These are phyloP conservation scores for Aspergillus pseudoterreus DNA, from an alignment of 2,329 filamentous ascomycete species.

Conservation along the genomic window DNA sequence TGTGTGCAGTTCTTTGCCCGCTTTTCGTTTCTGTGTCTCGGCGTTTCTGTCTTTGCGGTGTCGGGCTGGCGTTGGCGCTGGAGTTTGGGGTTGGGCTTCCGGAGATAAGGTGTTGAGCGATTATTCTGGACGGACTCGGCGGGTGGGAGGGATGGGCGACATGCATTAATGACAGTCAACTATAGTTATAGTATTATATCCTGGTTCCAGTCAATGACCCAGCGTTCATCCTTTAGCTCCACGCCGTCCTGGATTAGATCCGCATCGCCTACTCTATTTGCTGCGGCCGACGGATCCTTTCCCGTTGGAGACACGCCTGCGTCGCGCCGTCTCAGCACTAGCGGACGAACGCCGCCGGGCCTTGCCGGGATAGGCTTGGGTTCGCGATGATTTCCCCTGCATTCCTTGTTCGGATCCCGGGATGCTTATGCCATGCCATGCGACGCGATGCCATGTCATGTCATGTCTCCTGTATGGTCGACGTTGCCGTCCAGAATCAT, in stretches of 20 bases:
- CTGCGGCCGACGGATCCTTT: neutral
- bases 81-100: neutral
- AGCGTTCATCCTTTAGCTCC: neutral
- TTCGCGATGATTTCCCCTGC: neutral
- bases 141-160: too few species aligned
- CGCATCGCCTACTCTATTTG: neutral
- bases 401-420: neutral
- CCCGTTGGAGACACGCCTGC: neutral
- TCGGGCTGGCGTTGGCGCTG: too few species aligned
- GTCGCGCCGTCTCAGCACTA: neutral
- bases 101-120: neutral
- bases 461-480: neutral
- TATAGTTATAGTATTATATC: neutral
- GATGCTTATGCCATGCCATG: neutral
- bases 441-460: neutral
- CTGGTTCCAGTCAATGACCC: neutral
- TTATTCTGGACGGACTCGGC: too few species aligned
- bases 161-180: neutral
- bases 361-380: neutral
- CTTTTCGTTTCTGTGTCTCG: neutral
- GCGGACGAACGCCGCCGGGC: neutral
- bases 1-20: constrained; percentile 2
- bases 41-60: neutral
- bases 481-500: neutral
- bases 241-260: too few species aligned